Conservation (phyloP, 164 flowering plant species). For the Tetrastigma voinierianum region DNA sequence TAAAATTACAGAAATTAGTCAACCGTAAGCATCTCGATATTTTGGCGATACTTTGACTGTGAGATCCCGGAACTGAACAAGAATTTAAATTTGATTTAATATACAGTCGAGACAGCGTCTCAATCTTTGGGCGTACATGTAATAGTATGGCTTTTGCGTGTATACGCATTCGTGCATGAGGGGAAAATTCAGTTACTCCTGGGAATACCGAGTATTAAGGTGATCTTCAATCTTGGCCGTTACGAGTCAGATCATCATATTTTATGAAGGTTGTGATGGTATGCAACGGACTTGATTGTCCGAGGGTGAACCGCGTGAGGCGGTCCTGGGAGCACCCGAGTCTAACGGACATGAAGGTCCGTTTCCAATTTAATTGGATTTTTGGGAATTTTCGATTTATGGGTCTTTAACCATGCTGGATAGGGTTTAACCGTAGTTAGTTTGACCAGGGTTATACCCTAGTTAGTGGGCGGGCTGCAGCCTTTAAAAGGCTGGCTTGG, state of each 20-base stretch:
- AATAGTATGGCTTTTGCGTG: background rate
- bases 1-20: no score
- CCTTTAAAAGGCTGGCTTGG: constrained; percentile 21
- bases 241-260: no score
- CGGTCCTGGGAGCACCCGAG: background rate
- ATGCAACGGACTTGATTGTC: no score
- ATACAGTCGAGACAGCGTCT: background rate
- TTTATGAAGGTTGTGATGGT: no score
- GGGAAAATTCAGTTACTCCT: background rate
- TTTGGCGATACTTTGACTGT: background rate
- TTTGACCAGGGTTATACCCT: background rate
- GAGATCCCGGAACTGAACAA: constrained; percentile 7
- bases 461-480: constrained; percentile 13
- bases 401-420: background rate
- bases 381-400: constrained; percentile 12
- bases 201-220: background rate
- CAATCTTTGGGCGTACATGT: background rate
- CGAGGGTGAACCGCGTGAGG: no score
- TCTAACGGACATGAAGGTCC: background rate
- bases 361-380: background rate
- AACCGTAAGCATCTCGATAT: background rate
- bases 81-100: constrained; percentile 10
- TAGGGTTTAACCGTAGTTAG: constrained; percentile 32
- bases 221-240: no score
- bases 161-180: background rate